These are phyloP conservation scores for Euphorbia neoarborescens DNA, from an alignment of 441 rosid species.

Conservation along the genomic window DNA sequence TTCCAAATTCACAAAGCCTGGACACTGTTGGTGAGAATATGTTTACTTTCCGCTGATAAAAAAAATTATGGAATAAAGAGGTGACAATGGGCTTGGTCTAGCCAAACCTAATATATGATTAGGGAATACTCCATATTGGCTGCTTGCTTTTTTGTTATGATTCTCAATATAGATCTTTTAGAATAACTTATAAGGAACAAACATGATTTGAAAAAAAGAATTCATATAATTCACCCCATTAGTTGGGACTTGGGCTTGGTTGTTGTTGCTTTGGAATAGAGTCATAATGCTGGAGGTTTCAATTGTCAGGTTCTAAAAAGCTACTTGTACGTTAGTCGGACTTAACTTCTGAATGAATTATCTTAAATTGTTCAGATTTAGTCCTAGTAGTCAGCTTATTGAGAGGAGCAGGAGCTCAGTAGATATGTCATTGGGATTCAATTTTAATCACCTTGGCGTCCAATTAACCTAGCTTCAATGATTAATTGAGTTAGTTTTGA, in stretches of 20 bases:
- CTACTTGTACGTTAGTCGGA: not conserved
- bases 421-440: not conserved
- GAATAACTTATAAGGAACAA: not conserved
- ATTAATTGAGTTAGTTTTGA: not conserved
- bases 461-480: not conserved
- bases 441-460: not conserved
- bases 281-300: not conserved
- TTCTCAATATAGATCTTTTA: not conserved
- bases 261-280: not conserved
- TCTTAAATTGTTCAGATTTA: not conserved
- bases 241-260: not conserved
- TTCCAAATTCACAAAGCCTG: slow-evolving; percentile 77
- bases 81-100: not conserved
- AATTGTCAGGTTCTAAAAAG: not conserved
- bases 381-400: not conserved
- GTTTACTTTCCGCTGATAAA: slow-evolving; percentile 12
- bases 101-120: not conserved
- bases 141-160: not conserved
- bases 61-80: slow-evolving; percentile 2
- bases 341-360: not conserved
- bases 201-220: not conserved
- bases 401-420: not conserved
- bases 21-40: slow-evolving; percentile 67
- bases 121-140: not conserved
- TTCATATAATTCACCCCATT: not conserved